Conservation (phyloP, 1,139 yeast genomes). For the Protomyces macrosporus region DNA sequence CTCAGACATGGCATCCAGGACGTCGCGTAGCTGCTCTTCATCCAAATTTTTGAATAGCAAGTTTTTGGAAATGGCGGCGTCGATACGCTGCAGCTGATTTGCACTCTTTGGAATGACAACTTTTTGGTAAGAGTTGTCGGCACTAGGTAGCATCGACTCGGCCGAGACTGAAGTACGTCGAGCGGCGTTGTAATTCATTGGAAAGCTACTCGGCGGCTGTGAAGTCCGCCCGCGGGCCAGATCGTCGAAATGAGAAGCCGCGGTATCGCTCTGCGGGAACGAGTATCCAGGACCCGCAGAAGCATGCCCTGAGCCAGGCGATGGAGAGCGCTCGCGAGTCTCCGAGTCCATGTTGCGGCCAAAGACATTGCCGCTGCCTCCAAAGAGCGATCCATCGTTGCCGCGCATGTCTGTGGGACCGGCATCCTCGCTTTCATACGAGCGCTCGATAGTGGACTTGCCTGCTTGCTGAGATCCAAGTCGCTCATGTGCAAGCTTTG, state of each 20-base stretch:
- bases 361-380: background rate
- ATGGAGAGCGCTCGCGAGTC: constrained; percentile 33
- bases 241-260: constrained; percentile 7
- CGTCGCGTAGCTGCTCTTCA: constrained; percentile 65
- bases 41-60: constrained; percentile 77
- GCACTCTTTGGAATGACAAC: constrained; percentile 45
- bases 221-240: constrained; percentile 4
- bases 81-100: constrained; percentile 63
- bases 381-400: constrained; percentile 63
- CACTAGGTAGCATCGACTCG: constrained; percentile 35
- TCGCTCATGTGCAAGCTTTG: constrained; percentile 58
- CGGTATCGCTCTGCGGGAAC: constrained; percentile 13
- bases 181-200: constrained; percentile 33
- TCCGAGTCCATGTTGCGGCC: background rate
- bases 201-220: constrained; percentile 24
- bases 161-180: constrained; percentile 40
- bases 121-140: constrained; percentile 27
- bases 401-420: constrained; percentile 43
- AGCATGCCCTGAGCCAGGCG: constrained; percentile 49
- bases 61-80: constrained; percentile 67
- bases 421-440: constrained; percentile 47
- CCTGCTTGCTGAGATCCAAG: constrained; percentile 32
- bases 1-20: constrained; percentile 74
- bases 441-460: constrained; percentile 32
- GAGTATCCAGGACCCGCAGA: constrained; percentile 7